Conservation (phyloP, 108 stramenopile genomes). For the Cyclotella baltica region DNA sequence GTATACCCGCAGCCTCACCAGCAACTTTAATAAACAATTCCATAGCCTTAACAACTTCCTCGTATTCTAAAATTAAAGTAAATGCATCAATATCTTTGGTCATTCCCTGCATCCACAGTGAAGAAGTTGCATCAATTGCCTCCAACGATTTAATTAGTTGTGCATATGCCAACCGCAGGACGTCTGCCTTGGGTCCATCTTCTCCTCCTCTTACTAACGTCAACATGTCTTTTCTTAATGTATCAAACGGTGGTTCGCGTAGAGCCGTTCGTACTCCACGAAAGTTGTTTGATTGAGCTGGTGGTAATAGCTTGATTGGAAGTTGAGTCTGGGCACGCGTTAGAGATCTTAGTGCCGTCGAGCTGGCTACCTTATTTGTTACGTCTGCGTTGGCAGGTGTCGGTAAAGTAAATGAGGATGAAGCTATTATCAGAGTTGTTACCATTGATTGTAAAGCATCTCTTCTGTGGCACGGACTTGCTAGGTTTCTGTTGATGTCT, state of each 20-base stretch:
- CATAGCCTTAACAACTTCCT: conserved; percentile 20
- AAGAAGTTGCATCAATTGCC: background rate
- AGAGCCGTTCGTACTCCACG: background rate
- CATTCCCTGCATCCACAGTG: background rate
- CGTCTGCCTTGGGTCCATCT: conserved; percentile 62
- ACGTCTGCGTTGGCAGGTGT: conserved; percentile 55
- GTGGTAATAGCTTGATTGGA: background rate
- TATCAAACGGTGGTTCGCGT: conserved; percentile 42
- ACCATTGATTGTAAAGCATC: too few relatives aligned
- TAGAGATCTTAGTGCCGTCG: conserved; percentile 62
- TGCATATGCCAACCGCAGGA: conserved; percentile 49
- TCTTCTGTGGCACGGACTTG: too few relatives aligned
- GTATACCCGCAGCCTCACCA: conserved; percentile 18
- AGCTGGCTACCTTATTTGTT: conserved; percentile 66
- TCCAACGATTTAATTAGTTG: conserved; percentile 54
- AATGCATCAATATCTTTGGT: conserved; percentile 4
- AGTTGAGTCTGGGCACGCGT: conserved; percentile 20
- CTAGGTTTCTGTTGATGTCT: too few relatives aligned
- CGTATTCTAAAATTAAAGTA: conserved; percentile 15
- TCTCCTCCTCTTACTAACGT: conserved; percentile 62
- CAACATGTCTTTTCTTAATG: conserved; percentile 52
- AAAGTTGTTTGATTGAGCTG: background rate
- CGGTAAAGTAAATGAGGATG: too few relatives aligned
- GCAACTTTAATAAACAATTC: conserved; percentile 14
- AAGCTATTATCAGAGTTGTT: too few relatives aligned